Percentiles rank a stretch among this genome's conserved stretches.
These are phyloP conservation scores for Amaranthus palmeri DNA, from an alignment of 148 eudicot genomes.

Conservation along the genomic window DNA sequence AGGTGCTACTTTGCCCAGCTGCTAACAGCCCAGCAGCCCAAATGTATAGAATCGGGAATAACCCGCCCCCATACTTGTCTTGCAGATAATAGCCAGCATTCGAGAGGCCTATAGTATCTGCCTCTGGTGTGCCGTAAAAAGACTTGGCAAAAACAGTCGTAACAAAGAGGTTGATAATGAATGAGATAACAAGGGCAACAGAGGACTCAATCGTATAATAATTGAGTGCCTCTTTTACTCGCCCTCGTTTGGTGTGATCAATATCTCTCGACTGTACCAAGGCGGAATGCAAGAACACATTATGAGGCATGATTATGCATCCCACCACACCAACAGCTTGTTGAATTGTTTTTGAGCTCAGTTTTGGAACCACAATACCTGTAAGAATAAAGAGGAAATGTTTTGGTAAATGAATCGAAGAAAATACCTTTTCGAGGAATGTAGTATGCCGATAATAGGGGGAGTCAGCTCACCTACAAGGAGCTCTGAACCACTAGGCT, in stretches of 20 bases:
- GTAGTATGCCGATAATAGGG: not conserved
- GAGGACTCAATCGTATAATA: constrained; percentile 90
- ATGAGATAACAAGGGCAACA: constrained; percentile 66
- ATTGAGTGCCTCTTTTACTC: constrained; percentile 77
- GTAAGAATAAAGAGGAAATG: constrained; percentile 7
- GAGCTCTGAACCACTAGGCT: constrained; percentile 79
- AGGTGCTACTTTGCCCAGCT: constrained; percentile 98
- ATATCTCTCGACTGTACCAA: constrained; percentile 89
- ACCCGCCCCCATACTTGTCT: constrained; percentile 82
- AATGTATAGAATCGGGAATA: constrained; percentile 76
- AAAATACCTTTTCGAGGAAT: not conserved
- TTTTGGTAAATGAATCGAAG: not conserved
- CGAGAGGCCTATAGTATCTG: constrained; percentile 70
- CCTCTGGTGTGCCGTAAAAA: constrained; percentile 75
- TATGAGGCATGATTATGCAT: constrained; percentile 98
- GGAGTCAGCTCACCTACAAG: constrained; percentile 49
- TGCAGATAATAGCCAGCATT: constrained; percentile 91
- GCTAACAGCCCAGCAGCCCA: constrained; percentile 94
- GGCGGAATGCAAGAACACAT: constrained; percentile 94
- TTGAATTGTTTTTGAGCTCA: constrained; percentile 80
- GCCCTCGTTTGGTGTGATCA: constrained; percentile 61
- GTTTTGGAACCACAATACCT: constrained; percentile 83
- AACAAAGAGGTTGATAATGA: constrained; percentile 82
- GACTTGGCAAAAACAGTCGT: constrained; percentile 90
- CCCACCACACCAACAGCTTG: constrained; percentile 99